Evolutionary conservation across 2,329 filamentous ascomycete genomes (phyloP).

Genomic region (Ophiostoma triangulosporum): DNA sequence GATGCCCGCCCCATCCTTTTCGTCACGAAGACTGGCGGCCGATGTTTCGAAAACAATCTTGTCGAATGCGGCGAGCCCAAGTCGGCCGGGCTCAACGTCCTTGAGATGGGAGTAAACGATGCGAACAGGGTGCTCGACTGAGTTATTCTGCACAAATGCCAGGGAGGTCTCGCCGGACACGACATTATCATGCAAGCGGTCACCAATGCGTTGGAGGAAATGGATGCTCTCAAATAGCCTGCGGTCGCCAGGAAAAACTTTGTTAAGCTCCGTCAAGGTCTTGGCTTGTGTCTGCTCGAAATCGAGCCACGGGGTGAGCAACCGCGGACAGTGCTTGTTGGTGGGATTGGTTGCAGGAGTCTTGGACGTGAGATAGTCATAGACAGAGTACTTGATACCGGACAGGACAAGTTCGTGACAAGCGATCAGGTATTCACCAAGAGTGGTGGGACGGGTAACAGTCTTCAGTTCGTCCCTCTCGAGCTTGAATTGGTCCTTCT

Average conservation of each 20-base stretch:
- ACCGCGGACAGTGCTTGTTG: not conserved
- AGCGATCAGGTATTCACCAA: not conserved
- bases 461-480: not conserved
- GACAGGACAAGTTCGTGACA: not conserved
- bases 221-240: not conserved
- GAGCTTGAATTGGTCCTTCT: not conserved
- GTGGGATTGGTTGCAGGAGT: not conserved
- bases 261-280: not conserved
- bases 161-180: not conserved
- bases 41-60: too few species aligned
- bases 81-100: not conserved
- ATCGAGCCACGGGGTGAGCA: not conserved
- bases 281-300: not conserved
- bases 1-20: too few species aligned
- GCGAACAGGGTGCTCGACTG: not conserved
- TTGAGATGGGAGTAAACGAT: not conserved
- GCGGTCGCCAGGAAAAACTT: not conserved
- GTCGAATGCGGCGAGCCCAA: not conserved
- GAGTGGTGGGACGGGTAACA: not conserved
- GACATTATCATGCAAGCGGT: too few species aligned
- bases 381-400: too few species aligned
- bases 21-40: too few species aligned
- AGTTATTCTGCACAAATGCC: not conserved
- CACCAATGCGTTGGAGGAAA: not conserved
- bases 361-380: not conserved